Base-by-base conservation (phyloP, 345 rosid species). In the Lepidium didymum region DNA sequence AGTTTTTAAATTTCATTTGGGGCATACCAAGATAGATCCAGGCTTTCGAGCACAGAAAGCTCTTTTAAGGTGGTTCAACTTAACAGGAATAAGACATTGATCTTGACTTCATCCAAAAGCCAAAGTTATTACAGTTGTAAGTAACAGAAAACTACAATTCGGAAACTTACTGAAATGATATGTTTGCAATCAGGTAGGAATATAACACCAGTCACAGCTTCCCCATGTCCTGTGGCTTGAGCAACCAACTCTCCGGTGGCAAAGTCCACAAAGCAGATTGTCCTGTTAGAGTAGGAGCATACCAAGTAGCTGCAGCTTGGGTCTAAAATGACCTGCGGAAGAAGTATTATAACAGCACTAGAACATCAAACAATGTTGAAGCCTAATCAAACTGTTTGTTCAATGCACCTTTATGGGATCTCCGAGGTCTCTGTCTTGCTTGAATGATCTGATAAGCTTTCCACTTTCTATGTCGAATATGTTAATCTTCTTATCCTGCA, bases 101-200 rank as follows among this genome's bases (percentile, higher is more conserved):
- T 40, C 37, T 62, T 46, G 37, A 55, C n/a, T 10, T 60, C 33
- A 67, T 52, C 64, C 35, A 16, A 19, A 60, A 36, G 44, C 15
- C 16, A 36, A 51, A 35, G 35, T 34, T 47, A 6, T 36, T 42
- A 51, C 19, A 37, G 23, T 19, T 37, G 34, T 43, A 59, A 64
- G 7, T 50, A 25, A 56, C 53, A 55, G 16, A 37, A 31, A 67
- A 47, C 55, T 44, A 60, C 18, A 64, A n/a, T 29, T 50, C 35
- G 68, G 56, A 50, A 72, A 80, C 97, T 86, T 75, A 91, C 97
- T 49, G 96, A 86, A 69, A 88, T 79, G 8, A 91, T 75, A 79
- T 91, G 97, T 81, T 75, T 78, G 88, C 91, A 88, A 78, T 91
- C 92, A 58, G 92, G 87, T 80, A 91, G 78, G 78, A 88, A 91